Evolutionary conservation across 768 basidiomycete species (phyloP).

Genomic region (Mycena leptocephala): DNA sequence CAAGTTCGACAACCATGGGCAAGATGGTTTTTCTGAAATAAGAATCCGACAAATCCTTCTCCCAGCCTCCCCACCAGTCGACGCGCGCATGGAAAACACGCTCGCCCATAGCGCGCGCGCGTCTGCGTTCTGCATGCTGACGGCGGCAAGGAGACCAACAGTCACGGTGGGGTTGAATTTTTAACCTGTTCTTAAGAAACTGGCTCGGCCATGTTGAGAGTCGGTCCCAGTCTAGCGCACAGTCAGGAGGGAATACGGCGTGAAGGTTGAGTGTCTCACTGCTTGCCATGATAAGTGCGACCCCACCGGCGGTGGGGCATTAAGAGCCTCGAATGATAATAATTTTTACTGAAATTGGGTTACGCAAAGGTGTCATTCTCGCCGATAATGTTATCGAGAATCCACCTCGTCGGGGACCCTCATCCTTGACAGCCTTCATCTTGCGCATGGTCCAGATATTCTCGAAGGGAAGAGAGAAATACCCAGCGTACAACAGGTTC

Average conservation of each 20-base stretch:
- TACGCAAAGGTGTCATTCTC: background rate
- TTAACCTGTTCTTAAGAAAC: background rate
- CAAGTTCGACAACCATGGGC: too few relatives aligned
- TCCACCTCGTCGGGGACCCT: background rate
- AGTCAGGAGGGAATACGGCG: too few relatives aligned
- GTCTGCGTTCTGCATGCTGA: background rate
- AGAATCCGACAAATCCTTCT: background rate
- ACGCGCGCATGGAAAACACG: background rate
- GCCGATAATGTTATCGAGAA: background rate
- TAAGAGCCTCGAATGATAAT: background rate
- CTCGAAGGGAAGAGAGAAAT: background rate
- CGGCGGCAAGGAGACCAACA: background rate
- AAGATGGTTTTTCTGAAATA: too few relatives aligned
- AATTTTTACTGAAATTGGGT: background rate
- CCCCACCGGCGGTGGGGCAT: conserved; percentile 16
- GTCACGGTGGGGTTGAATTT: background rate
- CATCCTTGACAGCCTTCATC: background rate
- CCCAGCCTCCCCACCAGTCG: background rate
- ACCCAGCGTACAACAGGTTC: background rate
- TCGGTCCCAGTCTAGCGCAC: conserved; percentile 6
- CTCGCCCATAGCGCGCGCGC: background rate
- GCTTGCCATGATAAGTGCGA: conserved; percentile 1
- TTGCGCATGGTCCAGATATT: background rate
- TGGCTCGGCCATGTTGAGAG: background rate
- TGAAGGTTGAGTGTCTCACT: conserved; percentile 18